Base-by-base conservation (phyloP, 768 basidiomycete genomes). In the Agaricus subrufescens region DNA sequence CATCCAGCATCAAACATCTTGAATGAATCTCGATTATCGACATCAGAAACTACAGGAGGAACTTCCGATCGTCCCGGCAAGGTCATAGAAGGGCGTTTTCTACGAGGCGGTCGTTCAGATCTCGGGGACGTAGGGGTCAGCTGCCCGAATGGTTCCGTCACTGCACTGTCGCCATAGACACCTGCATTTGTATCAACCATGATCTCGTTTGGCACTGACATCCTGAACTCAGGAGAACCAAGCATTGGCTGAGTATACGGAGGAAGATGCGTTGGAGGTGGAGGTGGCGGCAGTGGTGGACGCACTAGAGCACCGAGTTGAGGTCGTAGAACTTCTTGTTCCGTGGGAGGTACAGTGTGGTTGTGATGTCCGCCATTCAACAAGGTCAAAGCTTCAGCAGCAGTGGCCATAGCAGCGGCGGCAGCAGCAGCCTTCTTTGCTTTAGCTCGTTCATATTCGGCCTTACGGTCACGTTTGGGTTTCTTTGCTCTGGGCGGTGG, bases 1-100 rank as follows among this genome's bases (percentile, higher is more conserved):
- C 92, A 95, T 0, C 94, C 94, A 25, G 77, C 75, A 57, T 97
- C 87, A 71, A 96, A 96, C 71, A 86, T 70, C 65, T 75, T 81
- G 75, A 96, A 97, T 19, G 86, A 86, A 43, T 80, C 80, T 53
- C 82, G 79, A 43, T 80, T 78, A 65, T 87, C 88, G 31, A 95
- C 83, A 42, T 84, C 75, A n/a, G 84, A 79, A 2, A 91, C 85
- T 52, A 89, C 71, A 26, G 80, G 76, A 3, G 86, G 80, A 2
- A 76, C 65, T 1, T 75, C 74, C 12, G 74, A 60, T 42, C 62
- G 65, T 6, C 56, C 61, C 19, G 58, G 56, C 38, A 61, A 57
- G 12, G 58, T 55, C n/a, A 62, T 65, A 60, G 60, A 57, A n/a
- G 60, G 61, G 15, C 67, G 69, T 65, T 71, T 74, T 66, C 63